Conservation (phyloP, 768 basidiomycete genomes). For the Auricularia sp. region DNA sequence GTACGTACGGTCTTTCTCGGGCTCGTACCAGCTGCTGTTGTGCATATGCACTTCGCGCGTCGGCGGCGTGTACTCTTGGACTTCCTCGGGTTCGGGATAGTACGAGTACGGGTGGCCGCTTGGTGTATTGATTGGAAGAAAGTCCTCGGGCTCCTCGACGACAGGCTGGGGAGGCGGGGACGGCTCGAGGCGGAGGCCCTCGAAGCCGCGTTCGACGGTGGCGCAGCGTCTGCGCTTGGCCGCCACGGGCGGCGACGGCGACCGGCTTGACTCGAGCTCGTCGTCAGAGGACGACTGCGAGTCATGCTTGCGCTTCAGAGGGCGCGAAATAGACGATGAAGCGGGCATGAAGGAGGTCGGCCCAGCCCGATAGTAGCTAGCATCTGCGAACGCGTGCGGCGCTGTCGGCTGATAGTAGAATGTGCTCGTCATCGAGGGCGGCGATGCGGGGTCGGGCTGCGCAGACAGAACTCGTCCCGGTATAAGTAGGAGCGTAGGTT, state of each 20-base stretch:
- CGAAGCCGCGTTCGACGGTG: conserved; percentile 46
- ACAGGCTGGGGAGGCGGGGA: conserved; percentile 19
- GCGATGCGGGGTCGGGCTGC: too few relatives aligned
- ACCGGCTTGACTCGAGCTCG: neutral
- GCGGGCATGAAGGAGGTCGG: neutral
- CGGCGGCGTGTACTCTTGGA: conserved; percentile 1
- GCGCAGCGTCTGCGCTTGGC: conserved; percentile 39
- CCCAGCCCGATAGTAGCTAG: neutral
- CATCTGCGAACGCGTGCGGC: neutral
- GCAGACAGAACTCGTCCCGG: too few relatives aligned
- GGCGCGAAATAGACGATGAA: neutral
- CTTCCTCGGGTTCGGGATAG: neutral
- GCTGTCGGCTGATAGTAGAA: neutral
- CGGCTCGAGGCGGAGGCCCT: conserved; percentile 32
- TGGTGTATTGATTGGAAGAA: neutral
- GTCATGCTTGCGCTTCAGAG: neutral
- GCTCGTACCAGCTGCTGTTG: conserved; percentile 52
- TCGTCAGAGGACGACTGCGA: neutral
- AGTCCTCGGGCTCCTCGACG: conserved; percentile 11
- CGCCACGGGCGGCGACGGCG: neutral
- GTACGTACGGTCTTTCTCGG: conserved; percentile 56
- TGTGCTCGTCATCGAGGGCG: conserved; percentile 1
- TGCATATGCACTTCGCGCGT: conserved; percentile 56
- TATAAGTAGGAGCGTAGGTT: too few relatives aligned
- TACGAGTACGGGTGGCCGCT: neutral